phyloP scores from a whole-genome alignment of 1,139 yeast species.

The Casaregolazyma suthepensis region DNA sequence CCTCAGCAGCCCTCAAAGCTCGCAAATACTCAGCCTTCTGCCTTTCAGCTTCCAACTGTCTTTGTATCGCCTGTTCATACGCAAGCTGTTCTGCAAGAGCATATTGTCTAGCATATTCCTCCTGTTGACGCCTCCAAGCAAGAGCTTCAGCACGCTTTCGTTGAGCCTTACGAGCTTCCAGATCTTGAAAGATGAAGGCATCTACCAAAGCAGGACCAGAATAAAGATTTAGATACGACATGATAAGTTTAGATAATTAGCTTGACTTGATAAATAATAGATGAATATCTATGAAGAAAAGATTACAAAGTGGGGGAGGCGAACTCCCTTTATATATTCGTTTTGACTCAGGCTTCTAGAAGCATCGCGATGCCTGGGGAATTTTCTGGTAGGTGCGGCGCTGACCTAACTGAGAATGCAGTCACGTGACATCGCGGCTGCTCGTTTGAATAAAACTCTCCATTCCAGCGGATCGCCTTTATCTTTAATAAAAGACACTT shows the following conservation, averaged over 20 bases:
- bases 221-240: neutral
- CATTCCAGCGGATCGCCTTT: conserved; percentile 65
- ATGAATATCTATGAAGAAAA: neutral
- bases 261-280: neutral
- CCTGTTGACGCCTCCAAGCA: conserved; percentile 6
- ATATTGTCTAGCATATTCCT: conserved; percentile 3
- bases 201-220: conserved; percentile 4
- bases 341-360: neutral
- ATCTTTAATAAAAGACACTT: conserved; percentile 46
- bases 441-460: conserved; percentile 53
- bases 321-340: neutral
- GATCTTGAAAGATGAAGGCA: conserved; percentile 7
- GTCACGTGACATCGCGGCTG: conserved; percentile 49
- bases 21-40: neutral
- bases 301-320: conserved; percentile 3
- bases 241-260: neutral
- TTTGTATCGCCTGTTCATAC: conserved; percentile 2
- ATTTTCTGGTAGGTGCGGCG: neutral
- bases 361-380: neutral
- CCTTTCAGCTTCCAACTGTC: conserved; percentile 5
- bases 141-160: conserved; percentile 4
- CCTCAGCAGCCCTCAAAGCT: neutral
- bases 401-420: conserved; percentile 29
- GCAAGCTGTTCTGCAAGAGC: conserved; percentile 6
- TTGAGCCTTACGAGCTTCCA: conserved; percentile 7